Percentiles rank a stretch among this genome's conserved stretches.
Evolutionary conservation across 805 yeast species (phyloP).

Genomic region (Ogataea methylovora): DNA sequence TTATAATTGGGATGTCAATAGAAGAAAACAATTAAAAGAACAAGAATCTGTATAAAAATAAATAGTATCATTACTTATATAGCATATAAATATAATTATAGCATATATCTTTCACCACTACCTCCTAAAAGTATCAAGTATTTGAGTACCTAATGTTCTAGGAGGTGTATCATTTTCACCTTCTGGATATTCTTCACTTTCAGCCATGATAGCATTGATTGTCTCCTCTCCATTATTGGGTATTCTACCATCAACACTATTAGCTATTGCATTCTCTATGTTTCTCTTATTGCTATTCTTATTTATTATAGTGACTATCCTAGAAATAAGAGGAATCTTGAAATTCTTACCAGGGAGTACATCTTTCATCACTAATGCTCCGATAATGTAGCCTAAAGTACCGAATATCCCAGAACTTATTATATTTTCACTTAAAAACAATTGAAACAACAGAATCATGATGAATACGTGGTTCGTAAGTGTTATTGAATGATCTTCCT

Average conservation of each 20-base stretch:
- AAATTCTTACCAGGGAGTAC: slow-evolving; percentile 33
- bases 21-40: slow-evolving; percentile 50
- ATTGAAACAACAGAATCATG: slow-evolving; percentile 22
- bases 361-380: slow-evolving; percentile 34
- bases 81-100: slow-evolving; percentile 2
- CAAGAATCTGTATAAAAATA: slow-evolving; percentile 9
- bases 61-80: not conserved
- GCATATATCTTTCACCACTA: not conserved
- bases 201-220: slow-evolving; percentile 6
- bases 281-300: slow-evolving; percentile 24
- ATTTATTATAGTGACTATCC: slow-evolving; percentile 18
- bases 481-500: not conserved
- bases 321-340: slow-evolving; percentile 20
- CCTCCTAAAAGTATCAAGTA: slow-evolving; percentile 50
- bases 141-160: slow-evolving; percentile 52
- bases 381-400: slow-evolving; percentile 34
- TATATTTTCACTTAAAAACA: slow-evolving; percentile 37
- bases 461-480: no score
- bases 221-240: no score
- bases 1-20: slow-evolving; percentile 82
- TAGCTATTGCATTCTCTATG: no score
- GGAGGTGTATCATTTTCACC: slow-evolving; percentile 40
- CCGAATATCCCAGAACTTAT: slow-evolving; percentile 30
- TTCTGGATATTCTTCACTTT: slow-evolving; percentile 20
- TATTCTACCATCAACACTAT: no score